A percentile compares a stretch with the other conserved stretches of the same genome.
Conservation (phyloP, 768 basidiomycete genomes). For the Naganishia vishniacii region DNA sequence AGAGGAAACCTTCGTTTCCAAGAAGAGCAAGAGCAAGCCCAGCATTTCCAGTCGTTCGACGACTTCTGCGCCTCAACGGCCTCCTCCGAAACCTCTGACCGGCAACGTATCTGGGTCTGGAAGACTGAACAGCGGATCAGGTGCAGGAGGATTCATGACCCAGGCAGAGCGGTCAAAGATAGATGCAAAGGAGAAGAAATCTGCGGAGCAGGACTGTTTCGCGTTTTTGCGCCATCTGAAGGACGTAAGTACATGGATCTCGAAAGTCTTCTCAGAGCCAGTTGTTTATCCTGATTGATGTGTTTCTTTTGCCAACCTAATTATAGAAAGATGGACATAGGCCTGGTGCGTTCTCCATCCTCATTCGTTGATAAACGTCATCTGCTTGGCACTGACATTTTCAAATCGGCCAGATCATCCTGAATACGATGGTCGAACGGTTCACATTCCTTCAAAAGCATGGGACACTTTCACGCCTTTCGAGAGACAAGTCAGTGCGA, state of each 20-base stretch:
- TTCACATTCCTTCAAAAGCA: slow-evolving; percentile 67
- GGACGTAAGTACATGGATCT: slow-evolving; percentile 56
- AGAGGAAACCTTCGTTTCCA: slow-evolving; percentile 29
- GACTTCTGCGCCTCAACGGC: slow-evolving; percentile 27
- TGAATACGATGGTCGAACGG: slow-evolving; percentile 82
- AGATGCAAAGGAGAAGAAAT: slow-evolving; percentile 75
- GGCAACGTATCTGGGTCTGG: background rate
- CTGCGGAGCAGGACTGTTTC: slow-evolving; percentile 69
- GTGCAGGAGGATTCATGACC: slow-evolving; percentile 59
- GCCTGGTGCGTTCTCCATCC: slow-evolving; percentile 54
- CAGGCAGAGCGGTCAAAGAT: slow-evolving; percentile 72
- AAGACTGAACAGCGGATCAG: slow-evolving; percentile 23
- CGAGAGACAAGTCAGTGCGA: slow-evolving; percentile 56
- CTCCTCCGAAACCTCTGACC: slow-evolving; percentile 33
- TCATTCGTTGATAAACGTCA: background rate
- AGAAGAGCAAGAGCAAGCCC: slow-evolving; percentile 10
- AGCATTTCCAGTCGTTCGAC: slow-evolving; percentile 4
- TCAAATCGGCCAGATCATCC: slow-evolving; percentile 51
- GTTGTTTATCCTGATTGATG: background rate
- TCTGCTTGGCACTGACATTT: background rate
- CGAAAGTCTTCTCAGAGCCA: background rate
- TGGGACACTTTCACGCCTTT: slow-evolving; percentile 89
- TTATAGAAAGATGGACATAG: slow-evolving; percentile 69
- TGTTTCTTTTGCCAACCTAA: too few species aligned
- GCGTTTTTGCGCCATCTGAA: slow-evolving; percentile 64